These are phyloP conservation scores for Trichoderma arundinaceum DNA, from an alignment of 2,329 filamentous ascomycete genomes.

Conservation along the genomic window DNA sequence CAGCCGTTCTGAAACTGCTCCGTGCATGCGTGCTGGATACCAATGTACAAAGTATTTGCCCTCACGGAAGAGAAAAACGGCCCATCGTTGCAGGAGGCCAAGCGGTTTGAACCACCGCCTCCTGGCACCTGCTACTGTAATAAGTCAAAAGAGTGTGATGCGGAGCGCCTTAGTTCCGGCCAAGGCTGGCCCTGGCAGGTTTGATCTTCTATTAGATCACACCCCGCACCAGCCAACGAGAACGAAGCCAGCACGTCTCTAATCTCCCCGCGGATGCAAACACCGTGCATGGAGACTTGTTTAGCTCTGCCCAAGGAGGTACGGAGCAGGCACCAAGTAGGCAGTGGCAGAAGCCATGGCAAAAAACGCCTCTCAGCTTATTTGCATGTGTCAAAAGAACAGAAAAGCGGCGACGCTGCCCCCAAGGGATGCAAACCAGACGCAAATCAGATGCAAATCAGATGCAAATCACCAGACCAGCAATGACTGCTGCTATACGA, in stretches of 20 bases:
- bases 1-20: constrained; percentile 9
- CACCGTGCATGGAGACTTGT: constrained; percentile 5
- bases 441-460: neutral
- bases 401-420: neutral
- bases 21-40: too few relatives aligned
- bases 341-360: neutral
- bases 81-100: too few relatives aligned
- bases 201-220: constrained; percentile 10
- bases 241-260: neutral
- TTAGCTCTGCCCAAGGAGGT: neutral
- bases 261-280: neutral
- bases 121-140: neutral
- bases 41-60: neutral
- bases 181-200: neutral
- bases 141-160: neutral
- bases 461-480: constrained; percentile 8
- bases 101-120: too few relatives aligned
- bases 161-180: neutral
- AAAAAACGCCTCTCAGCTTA: constrained; percentile 26
- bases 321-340: neutral
- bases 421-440: constrained; percentile 6
- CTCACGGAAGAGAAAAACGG: neutral
- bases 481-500: neutral
- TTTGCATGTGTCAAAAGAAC: constrained; percentile 14
- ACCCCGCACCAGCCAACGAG: constrained; percentile 21